Evolutionary conservation across 2,329 filamentous ascomycete species (phyloP).

Genomic region (Hysterium pulicare): DNA sequence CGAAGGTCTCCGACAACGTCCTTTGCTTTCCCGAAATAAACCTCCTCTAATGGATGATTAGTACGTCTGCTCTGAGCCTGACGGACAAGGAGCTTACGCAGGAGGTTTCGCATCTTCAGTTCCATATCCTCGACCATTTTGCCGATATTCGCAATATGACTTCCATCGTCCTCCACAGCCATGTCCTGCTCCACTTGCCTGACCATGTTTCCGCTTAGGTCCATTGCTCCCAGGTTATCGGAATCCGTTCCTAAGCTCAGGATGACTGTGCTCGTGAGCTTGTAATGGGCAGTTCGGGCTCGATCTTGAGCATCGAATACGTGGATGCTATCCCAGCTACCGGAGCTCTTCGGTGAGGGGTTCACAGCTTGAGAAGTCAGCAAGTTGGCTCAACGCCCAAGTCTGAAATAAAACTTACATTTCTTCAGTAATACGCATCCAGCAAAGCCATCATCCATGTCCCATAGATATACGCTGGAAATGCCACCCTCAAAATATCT

Average conservation of each 20-base stretch:
- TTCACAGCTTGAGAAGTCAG: conserved; percentile 55
- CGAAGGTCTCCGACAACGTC: conserved; percentile 94
- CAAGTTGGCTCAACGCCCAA: neutral
- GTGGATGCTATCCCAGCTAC: conserved; percentile 97
- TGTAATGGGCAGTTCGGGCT: conserved; percentile 90
- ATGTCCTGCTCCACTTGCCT: conserved; percentile 91
- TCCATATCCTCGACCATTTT: conserved; percentile 97
- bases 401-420: conserved; percentile 51
- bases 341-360: conserved; percentile 64
- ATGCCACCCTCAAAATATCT: conserved; percentile 93
- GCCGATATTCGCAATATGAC: conserved; percentile 94
- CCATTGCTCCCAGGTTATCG: conserved; percentile 74
- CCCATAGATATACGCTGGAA: conserved; percentile 97
- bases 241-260: conserved; percentile 72
- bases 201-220: conserved; percentile 96
- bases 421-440: conserved; percentile 96
- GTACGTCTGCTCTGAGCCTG: conserved; percentile 5
- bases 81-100: conserved; percentile 53
- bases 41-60: conserved; percentile 62
- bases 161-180: conserved; percentile 82
- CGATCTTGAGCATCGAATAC: conserved; percentile 96
- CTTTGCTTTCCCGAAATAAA: conserved; percentile 99
- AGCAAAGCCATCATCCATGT: conserved; percentile 94
- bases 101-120: conserved; percentile 95
- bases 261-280: conserved; percentile 95